Base-by-base conservation (phyloP, 306 rosid species). In the Hylodesmum podocarpum region DNA sequence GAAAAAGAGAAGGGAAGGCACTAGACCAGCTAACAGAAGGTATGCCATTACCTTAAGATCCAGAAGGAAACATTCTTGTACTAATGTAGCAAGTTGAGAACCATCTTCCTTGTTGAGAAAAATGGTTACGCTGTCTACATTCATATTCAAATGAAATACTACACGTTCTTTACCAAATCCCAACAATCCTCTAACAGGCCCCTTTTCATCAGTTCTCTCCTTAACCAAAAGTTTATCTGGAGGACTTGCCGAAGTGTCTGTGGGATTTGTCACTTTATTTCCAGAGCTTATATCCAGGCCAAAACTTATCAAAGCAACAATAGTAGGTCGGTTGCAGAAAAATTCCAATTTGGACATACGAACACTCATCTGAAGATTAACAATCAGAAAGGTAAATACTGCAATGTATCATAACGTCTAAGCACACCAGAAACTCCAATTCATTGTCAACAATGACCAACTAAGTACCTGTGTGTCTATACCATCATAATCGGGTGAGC, bases 31-130 rank as follows among this genome's bases (percentile, higher is more conserved):
- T 21, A 37, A 34, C 4, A 27, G 54, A 59, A 80, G 25, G 57
- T 74, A 25, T 72, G 55, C 19, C 66, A 44, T 79, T 83, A 95
- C 99, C 99, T 92, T 95, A 46, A 92, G 89, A 69, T 95, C 94
- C 84, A 92, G 55, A 47, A 92, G 76, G 76, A 95, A 95, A 77
- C 89, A 89, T 88, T 95, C 97, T 81, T 95, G 97, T 59, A 95
- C 97, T 75, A 95, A 78, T 73, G 84, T 92, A 24, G 97, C 99
- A 74, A 95, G 92, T 75, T 85, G 87, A 81, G 97, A 90, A 76
- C 90, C 96, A 87, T 95, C 97, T 84, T 95, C 99, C 90, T 83
- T 90, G 85, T 92, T 95, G 54, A 95, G 99, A 84, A 87, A 91
- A 82, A 92, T 84, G 49, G 94, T 84, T 58, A 95, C 99, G 70